Evolutionary conservation across 192 early-diverging fungal genomes (phyloP), one percentile per base, ranked within the genome.

Genomic region (Mortierella alpina): DNA sequence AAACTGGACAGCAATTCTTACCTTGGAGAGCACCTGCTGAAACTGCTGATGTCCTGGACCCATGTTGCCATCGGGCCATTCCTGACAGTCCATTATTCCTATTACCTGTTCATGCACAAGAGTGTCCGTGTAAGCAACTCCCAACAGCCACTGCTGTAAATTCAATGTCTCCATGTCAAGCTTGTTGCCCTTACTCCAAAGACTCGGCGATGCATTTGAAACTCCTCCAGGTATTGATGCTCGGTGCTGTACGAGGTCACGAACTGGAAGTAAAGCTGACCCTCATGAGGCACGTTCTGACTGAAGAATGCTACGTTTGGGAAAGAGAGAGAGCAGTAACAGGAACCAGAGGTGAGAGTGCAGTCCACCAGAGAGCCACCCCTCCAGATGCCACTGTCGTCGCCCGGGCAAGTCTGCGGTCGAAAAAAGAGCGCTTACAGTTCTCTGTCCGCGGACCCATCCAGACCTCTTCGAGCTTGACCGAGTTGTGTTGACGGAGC

Each of bases 21-120:
- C 93, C 83, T 91, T 85, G 56, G 86, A 74, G 5, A 90, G 62
- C 18, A 88, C 87, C 44, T 85, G 77, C 41, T 86, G 84, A 72
- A 94, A 95, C 22, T 86, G 83, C 40, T 85, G 83, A 62, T 84
- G 85, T 31, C 92, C 90, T 68, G 93, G 84, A 8, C 73, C 75
- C 53, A 95, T 84, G 60, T 88, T 83, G 49, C 71, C 70, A 49
- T 86, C 83, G 41, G 91, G 84, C 85, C 87, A 90, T 61, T 90
- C 88, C 59, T 89, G 84, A 66, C 94, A 95, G 78, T 95, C 88
- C 88, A 93, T 93, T 49, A 94, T 92, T 54, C 93, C 93, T 76
- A 94, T 91, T 45, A 94, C 92, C 91, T 93, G 54, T 8, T 8
- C 54, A 20, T 22, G 7, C 15, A 60, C 5, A n/a, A 44, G 17